Evolutionary conservation across 176 grass and related monocot genomes (phyloP).

Genomic region (Stipa capillata): DNA sequence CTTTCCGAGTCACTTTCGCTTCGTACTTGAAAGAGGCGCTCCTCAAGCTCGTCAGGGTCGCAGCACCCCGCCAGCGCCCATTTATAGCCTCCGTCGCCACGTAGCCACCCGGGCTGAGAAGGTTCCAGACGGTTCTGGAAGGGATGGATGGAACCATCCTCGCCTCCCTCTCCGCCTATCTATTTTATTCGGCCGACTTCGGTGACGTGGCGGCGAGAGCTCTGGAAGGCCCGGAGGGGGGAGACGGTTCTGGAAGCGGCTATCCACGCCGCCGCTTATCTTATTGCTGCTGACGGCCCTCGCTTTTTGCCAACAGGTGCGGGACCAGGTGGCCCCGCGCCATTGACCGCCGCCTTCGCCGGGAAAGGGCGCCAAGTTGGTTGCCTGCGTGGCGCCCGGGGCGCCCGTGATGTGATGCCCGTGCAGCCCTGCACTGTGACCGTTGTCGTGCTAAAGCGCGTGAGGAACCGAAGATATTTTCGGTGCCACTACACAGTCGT

Average conservation of each 20-base stretch:
- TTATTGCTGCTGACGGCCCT: background rate
- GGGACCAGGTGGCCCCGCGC: background rate
- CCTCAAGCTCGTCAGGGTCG: background rate
- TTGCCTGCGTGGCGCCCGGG: background rate
- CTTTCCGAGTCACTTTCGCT: background rate
- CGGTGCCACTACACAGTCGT: no score
- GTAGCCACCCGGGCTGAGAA: constrained; percentile 8
- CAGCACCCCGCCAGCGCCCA: background rate
- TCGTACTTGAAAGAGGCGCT: background rate
- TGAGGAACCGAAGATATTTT: no score
- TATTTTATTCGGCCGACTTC: background rate
- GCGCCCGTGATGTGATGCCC: background rate
- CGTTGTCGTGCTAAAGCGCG: background rate
- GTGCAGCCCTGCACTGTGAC: background rate
- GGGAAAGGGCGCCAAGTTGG: background rate
- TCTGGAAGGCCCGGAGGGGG: constrained; percentile 20
- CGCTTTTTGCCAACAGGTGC: background rate
- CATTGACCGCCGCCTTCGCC: background rate
- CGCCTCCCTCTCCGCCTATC: background rate
- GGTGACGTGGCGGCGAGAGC: constrained; percentile 29
- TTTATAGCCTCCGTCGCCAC: constrained; percentile 21
- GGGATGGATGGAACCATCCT: background rate
- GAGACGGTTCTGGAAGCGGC: constrained; percentile 36
- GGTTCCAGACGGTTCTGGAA: constrained; percentile 33
- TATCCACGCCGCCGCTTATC: background rate